These are phyloP conservation scores for Triangularia setosa DNA, from an alignment of 2,329 filamentous ascomycete species.

Conservation along the genomic window DNA sequence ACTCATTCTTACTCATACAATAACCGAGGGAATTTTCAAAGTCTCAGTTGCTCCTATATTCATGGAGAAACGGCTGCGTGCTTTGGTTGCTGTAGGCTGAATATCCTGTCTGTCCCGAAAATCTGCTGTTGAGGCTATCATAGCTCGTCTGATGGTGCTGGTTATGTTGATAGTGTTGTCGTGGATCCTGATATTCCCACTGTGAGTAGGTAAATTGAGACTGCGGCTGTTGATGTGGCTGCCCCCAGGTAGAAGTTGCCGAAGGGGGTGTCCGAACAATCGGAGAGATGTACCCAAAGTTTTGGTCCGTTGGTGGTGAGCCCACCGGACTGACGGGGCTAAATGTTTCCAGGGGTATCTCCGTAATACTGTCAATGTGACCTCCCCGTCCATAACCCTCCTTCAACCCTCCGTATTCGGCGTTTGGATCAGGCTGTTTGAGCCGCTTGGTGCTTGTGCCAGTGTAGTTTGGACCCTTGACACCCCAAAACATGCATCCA, in stretches of 20 bases:
- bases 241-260: neutral
- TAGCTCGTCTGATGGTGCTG: slow-evolving; percentile 10
- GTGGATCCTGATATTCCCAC: slow-evolving; percentile 1
- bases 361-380: neutral
- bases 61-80: slow-evolving; percentile 14
- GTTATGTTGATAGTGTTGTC: neutral
- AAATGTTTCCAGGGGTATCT: slow-evolving; percentile 1
- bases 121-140: slow-evolving; percentile 17
- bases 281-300: neutral
- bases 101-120: slow-evolving; percentile 4
- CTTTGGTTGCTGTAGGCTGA: slow-evolving; percentile 17
- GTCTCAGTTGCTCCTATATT: neutral
- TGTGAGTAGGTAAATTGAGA: neutral
- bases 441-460: slow-evolving; percentile 21
- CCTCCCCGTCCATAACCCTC: neutral
- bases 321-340: neutral
- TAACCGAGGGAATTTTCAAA: neutral
- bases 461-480: slow-evolving; percentile 20
- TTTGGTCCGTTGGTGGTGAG: neutral
- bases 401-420: slow-evolving; percentile 19
- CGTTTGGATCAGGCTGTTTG: slow-evolving; percentile 6
- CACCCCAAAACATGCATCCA: slow-evolving; percentile 29
- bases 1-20: neutral
- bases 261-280: neutral
- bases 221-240: neutral